A percentile compares a stretch with the other conserved stretches of the same genome.
Evolutionary conservation across 2,329 filamentous ascomycete species (phyloP).

Genomic region (Aspergillus tamarii): DNA sequence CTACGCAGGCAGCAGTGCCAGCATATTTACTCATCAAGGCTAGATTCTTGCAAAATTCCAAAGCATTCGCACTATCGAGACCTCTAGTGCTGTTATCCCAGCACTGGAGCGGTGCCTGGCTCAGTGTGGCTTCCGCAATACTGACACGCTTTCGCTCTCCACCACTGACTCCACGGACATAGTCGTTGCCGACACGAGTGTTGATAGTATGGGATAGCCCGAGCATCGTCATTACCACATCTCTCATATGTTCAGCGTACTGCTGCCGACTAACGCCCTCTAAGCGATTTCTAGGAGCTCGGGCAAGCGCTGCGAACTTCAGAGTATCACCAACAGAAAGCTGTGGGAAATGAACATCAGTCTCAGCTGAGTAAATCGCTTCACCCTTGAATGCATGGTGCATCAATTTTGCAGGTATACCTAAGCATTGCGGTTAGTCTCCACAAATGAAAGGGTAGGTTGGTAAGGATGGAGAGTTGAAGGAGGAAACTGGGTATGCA

Average conservation of each 20-base stretch:
- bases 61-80: conserved; percentile 58
- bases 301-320: conserved; percentile 72
- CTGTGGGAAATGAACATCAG: conserved; percentile 81
- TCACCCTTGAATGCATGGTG: conserved; percentile 71
- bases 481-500: not conserved
- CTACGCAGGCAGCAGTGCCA: conserved; percentile 56
- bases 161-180: conserved; percentile 64
- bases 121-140: conserved; percentile 59
- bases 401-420: conserved; percentile 60
- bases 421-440: conserved; percentile 18
- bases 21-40: conserved; percentile 54
- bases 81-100: conserved; percentile 57
- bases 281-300: conserved; percentile 50
- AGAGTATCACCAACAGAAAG: conserved; percentile 78
- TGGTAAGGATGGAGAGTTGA: not conserved
- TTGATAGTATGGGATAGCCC: conserved; percentile 55
- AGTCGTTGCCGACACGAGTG: conserved; percentile 57
- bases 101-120: conserved; percentile 51
- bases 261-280: conserved; percentile 47
- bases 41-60: conserved; percentile 60
- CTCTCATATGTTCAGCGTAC: conserved; percentile 48
- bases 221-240: conserved; percentile 50
- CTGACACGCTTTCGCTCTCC: conserved; percentile 65
- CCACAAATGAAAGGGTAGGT: not conserved
- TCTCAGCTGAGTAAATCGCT: conserved; percentile 83